Base-by-base conservation (phyloP, 192 early-diverging fungal genomes). In the Kickxella alabastrina region DNA sequence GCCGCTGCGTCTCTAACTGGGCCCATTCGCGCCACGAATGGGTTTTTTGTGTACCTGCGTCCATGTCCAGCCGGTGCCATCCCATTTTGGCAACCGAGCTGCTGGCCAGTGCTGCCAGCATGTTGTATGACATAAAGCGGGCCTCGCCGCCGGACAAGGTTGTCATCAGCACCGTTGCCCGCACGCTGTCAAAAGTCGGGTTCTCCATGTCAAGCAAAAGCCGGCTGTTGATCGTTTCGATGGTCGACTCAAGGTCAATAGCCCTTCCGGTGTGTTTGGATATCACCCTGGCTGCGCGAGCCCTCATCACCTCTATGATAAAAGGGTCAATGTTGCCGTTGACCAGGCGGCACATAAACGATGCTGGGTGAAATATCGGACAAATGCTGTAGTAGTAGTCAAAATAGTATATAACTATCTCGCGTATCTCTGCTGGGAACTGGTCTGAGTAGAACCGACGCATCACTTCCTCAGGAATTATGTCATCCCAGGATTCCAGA, bases 361-460 rank as follows among this genome's bases (percentile, higher is more conserved):
- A 40, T 2, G 69, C 62, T 9, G 69, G 69, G 24, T 73, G 69
- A 36, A 73, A 73, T 6, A 73, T 73, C 15, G 69, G 62, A 26
- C 69, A 65, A 24, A 65, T 57, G 31, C 45, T 49, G 29, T 73
- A 73, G 53, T 61, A 73, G 41, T 73, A 73, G 35, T 65, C 62
- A 43, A 73, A 61, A 41, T 65, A 73, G 50, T 56, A 73, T 5
- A 50, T 28, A 12, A 73, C 46, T 0, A 62, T 43, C 18, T 62
- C 59, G 54, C 69, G 69, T 3, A 63, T 66, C 0, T 62, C 59
- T 32, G 61, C 55, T 7, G 59, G 27, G 6, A 66, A 48, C 56
- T 74, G 59, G 15, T 62, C 55, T 2, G 70, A 74, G 32, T 65
- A 66, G 41, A 74, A 74, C 28, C 63, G 58, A 4, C 55, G 59